A percentile compares a stretch with the other conserved stretches of the same genome.
phyloP scores from a whole-genome alignment of 352 stramenopile genomes.

The Phytophthora sansomeana region DNA sequence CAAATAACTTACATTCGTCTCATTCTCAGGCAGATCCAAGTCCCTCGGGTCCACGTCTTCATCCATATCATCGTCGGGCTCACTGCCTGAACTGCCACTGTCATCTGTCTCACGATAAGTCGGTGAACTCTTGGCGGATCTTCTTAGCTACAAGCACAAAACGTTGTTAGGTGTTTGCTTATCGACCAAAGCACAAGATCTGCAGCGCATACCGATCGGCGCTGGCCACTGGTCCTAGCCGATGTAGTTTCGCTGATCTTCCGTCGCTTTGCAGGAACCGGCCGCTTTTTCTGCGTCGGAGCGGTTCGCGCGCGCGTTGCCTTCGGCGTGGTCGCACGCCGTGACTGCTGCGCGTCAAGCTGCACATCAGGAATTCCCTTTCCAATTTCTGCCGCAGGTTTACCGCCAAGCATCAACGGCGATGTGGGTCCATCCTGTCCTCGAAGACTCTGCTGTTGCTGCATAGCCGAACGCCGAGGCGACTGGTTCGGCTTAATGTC shows the following conservation, averaged over 20 bases:
- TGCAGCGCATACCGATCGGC: conserved; percentile 13
- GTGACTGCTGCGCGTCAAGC: conserved; percentile 27
- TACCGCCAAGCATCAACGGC: conserved; percentile 40
- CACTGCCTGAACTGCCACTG: conserved; percentile 41
- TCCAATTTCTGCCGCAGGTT: conserved; percentile 19
- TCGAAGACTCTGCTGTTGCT: conserved; percentile 42
- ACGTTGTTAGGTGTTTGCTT: neutral
- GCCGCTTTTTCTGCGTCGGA: conserved; percentile 24
- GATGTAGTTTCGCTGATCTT: conserved; percentile 25
- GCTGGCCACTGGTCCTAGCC: conserved; percentile 18
- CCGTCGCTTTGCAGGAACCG: conserved; percentile 27
- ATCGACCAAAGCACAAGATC: neutral
- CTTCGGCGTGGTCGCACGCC: conserved; percentile 38
- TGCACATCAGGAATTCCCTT: conserved; percentile 34
- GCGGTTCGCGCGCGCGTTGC: conserved; percentile 40
- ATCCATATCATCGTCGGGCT: conserved; percentile 46
- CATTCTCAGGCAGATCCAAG: conserved; percentile 53
- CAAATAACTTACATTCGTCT: conserved; percentile 35
- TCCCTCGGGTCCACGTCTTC: conserved; percentile 56
- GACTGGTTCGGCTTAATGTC: conserved; percentile 86
- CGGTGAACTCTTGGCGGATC: conserved; percentile 54
- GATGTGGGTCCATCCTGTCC: conserved; percentile 29
- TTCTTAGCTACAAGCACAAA: conserved; percentile 30
- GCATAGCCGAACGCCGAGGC: conserved; percentile 56
- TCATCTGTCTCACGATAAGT: conserved; percentile 47